Conservation (phyloP, 495 filamentous ascomycete species). For the Usnea hakonensis region DNA sequence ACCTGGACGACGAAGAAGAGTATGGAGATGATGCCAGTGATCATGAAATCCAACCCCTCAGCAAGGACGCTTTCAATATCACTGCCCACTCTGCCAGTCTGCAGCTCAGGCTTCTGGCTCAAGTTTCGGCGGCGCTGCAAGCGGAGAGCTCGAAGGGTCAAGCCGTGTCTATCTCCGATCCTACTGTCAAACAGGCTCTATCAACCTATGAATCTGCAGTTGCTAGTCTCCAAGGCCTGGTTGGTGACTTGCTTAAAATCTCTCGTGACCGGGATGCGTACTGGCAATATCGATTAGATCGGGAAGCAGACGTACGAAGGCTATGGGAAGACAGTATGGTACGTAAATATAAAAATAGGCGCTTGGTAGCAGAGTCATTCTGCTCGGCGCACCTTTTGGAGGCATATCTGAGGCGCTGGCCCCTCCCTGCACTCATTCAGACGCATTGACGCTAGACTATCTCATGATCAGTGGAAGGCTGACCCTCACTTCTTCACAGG, state of each 20-base stretch:
- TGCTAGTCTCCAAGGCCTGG: slow-evolving; percentile 72
- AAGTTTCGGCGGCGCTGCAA: slow-evolving; percentile 75
- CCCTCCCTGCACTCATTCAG: neutral
- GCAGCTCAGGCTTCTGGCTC: slow-evolving; percentile 80
- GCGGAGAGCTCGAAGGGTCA: slow-evolving; percentile 63
- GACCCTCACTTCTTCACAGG: slow-evolving; percentile 21
- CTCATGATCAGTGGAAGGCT: neutral
- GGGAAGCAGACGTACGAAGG: slow-evolving; percentile 76
- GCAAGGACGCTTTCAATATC: slow-evolving; percentile 89
- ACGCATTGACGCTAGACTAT: neutral
- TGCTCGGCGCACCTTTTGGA: neutral
- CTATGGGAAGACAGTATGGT: slow-evolving; percentile 98
- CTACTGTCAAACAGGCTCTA: slow-evolving; percentile 69
- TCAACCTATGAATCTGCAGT: slow-evolving; percentile 84
- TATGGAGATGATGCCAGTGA: slow-evolving; percentile 76
- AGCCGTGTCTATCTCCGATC: slow-evolving; percentile 59
- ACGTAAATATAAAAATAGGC: neutral
- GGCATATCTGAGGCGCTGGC: neutral
- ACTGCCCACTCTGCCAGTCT: slow-evolving; percentile 90
- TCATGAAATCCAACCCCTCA: slow-evolving; percentile 59
- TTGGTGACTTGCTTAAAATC: slow-evolving; percentile 84
- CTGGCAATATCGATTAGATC: slow-evolving; percentile 90
- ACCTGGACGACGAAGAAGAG: slow-evolving; percentile 72
- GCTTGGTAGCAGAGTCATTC: neutral
- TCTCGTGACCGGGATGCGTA: slow-evolving; percentile 88